Conservation (phyloP, 2,329 filamentous ascomycete genomes). For the Colletotrichum horii region DNA sequence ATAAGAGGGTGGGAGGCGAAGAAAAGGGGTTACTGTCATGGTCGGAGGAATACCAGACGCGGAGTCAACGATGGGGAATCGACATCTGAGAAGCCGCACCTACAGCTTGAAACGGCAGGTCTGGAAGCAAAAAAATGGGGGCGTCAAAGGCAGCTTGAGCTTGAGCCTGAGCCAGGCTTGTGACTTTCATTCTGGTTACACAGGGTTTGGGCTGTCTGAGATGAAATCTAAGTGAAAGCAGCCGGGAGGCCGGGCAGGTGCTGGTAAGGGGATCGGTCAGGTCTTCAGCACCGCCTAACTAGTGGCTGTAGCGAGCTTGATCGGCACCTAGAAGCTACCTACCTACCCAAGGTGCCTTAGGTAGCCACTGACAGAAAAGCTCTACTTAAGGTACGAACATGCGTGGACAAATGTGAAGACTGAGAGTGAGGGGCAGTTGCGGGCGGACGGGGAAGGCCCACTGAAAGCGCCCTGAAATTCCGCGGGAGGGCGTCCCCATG, state of each 20-base stretch:
- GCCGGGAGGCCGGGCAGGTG: not conserved
- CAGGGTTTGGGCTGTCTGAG: not conserved
- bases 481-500: constrained; percentile 15
- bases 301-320: not conserved
- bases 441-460: constrained; percentile 19
- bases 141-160: not conserved
- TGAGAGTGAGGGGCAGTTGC: constrained; percentile 19
- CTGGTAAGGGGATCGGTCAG: constrained; percentile 5
- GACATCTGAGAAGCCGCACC: not conserved
- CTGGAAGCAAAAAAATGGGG: not conserved
- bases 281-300: not conserved
- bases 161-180: not conserved
- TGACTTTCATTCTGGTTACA: not conserved
- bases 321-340: constrained; percentile 10
- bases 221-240: not conserved
- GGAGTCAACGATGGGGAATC: not conserved
- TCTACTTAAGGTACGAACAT: too few relatives aligned
- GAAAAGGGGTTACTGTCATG: not conserved
- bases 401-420: not conserved
- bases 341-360: too few relatives aligned
- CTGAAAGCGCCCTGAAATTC: constrained; percentile 23
- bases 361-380: constrained; percentile 9
- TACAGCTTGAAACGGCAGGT: not conserved
- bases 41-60: not conserved
- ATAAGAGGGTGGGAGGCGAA: not conserved